These are phyloP conservation scores for Leccinum fuscescens DNA, from an alignment of 1,284 basidiomycete species.

Conservation along the genomic window DNA sequence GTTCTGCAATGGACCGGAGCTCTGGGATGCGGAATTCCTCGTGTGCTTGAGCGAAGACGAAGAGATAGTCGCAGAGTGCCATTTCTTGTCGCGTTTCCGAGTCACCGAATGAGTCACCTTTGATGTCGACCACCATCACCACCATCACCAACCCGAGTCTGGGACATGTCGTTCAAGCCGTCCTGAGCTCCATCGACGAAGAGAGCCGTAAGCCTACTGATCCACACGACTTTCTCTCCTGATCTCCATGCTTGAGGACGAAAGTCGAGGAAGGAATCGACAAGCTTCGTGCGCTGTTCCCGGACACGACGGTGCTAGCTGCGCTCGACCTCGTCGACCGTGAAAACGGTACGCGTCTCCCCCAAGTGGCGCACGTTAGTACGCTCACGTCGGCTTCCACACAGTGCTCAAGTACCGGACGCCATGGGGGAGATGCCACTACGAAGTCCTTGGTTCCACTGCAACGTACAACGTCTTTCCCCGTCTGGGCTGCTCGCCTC, in stretches of 20 bases:
- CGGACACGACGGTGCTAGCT: conserved; percentile 59
- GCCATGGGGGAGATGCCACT: conserved; percentile 55
- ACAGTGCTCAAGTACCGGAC: conserved; percentile 63
- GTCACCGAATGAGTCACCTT: background rate
- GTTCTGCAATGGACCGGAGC: conserved; percentile 67
- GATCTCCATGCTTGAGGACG: background rate
- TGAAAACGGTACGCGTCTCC: conserved; percentile 48
- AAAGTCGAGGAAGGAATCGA: conserved; percentile 54
- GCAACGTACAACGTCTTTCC: conserved; percentile 62
- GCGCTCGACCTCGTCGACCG: conserved; percentile 73
- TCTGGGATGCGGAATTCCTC: conserved; percentile 81
- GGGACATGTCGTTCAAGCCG: conserved; percentile 29
- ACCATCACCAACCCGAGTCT: conserved; percentile 9
- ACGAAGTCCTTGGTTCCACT: conserved; percentile 65
- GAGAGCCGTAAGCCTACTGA: conserved; percentile 26
- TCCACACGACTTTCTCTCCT: background rate
- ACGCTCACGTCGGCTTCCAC: background rate
- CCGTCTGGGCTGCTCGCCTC: conserved; percentile 40
- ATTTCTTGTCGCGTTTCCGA: background rate
- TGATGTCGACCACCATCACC: conserved; percentile 15
- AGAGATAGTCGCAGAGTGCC: conserved; percentile 52
- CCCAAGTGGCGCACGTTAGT: background rate
- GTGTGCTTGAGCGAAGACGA: conserved; percentile 80
- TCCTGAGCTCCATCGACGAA: conserved; percentile 30
- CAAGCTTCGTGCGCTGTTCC: conserved; percentile 54